Conservation (phyloP, 768 basidiomycete species). For the Infundibulicybe gibba region DNA sequence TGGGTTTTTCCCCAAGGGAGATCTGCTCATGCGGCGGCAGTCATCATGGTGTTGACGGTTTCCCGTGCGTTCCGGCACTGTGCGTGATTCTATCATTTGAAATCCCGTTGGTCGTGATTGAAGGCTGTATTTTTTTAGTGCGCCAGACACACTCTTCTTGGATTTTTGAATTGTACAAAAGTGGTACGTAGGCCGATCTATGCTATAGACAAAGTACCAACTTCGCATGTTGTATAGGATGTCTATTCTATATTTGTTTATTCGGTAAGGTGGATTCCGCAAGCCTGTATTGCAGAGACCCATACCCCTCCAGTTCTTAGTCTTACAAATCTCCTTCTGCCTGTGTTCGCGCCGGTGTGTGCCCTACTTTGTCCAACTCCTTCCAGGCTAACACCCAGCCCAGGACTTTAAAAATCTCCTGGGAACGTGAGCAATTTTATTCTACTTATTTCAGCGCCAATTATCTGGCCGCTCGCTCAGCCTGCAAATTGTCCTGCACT, state of each 20-base stretch:
- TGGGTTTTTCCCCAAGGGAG: not conserved
- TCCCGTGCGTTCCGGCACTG: conserved; percentile 1
- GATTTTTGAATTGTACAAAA: conserved; percentile 3
- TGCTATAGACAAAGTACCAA: not conserved
- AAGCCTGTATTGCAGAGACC: conserved; percentile 11
- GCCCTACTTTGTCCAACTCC: not conserved
- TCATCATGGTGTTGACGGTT: conserved; percentile 4
- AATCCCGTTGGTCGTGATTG: not conserved
- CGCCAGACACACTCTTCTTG: not conserved
- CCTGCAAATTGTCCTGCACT: conserved; percentile 22
- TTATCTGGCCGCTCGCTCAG: conserved; percentile 7
- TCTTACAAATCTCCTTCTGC: not conserved
- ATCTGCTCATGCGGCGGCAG: not conserved
- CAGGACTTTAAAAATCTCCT: conserved; percentile 8
- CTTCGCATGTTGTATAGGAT: not conserved
- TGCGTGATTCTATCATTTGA: not conserved
- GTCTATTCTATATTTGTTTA: conserved; percentile 5
- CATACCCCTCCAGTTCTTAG: not conserved
- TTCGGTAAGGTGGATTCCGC: conserved; percentile 10
- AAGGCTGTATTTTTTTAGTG: not conserved
- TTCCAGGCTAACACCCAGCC: not conserved
- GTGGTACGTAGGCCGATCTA: not conserved
- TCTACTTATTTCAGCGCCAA: not conserved
- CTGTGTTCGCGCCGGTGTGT: not conserved
- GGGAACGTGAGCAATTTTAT: conserved; percentile 8